phyloP scores from a whole-genome alignment of 139 green algal species.

The Chlorella ohadii region DNA sequence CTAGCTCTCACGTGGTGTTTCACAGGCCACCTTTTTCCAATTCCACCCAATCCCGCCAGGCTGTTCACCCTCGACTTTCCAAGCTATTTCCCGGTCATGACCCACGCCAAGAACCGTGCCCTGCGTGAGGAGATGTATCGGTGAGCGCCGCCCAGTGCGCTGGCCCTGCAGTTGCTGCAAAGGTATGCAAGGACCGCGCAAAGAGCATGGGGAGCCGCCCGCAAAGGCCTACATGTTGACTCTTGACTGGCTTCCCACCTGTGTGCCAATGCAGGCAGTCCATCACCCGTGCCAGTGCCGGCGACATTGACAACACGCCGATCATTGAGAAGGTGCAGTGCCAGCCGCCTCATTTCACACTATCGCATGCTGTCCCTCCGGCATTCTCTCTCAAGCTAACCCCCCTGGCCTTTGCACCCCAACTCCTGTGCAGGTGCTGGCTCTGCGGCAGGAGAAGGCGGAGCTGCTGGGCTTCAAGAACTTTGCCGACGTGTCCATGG shows the following conservation, averaged over 20 bases:
- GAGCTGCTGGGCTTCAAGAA: conserved; percentile 90
- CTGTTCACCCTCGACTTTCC: conserved; percentile 96
- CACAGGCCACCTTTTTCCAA: no score
- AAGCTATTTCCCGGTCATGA: conserved; percentile 88
- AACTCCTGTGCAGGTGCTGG: conserved; percentile 71
- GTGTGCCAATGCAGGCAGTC: conserved; percentile 34
- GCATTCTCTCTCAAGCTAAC: no score
- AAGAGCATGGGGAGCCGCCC: no score
- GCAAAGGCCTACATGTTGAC: no score
- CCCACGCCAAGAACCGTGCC: conserved; percentile 83
- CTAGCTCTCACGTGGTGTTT: no score
- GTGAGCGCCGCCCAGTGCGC: no score
- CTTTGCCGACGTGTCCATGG: conserved; percentile 89
- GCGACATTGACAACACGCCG: conserved; percentile 90
- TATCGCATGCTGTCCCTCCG: no score
- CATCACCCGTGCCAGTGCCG: conserved; percentile 81
- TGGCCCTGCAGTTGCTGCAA: no score
- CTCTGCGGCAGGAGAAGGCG: conserved; percentile 88
- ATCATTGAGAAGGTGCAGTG: conserved; percentile 76
- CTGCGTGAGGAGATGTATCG: conserved; percentile 96
- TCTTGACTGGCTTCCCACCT: no score
- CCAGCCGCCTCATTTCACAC: no score
- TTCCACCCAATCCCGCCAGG: conserved; percentile 19
- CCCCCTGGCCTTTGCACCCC: no score
- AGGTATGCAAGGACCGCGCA: no score